Evolutionary conservation across 208 protist genomes (phyloP).

Genomic region (Cochliopodium minus): DNA sequence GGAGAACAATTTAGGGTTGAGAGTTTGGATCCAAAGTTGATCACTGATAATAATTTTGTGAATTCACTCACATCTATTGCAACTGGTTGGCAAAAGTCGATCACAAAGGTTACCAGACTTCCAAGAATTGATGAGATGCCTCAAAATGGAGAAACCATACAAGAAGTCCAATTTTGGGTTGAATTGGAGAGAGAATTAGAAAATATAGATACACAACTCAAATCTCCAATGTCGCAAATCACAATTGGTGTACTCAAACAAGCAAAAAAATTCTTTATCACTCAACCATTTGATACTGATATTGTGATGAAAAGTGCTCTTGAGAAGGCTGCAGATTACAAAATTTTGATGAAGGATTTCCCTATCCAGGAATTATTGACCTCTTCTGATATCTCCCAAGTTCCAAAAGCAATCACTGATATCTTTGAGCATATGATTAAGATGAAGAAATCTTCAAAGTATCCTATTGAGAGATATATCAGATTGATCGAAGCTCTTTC

Average conservation of each 20-base stretch:
- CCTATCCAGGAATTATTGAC: slow-evolving; percentile 40
- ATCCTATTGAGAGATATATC: not conserved
- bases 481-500: slow-evolving; percentile 29
- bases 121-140: not conserved
- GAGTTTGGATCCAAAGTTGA: too few relatives aligned
- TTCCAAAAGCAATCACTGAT: slow-evolving; percentile 23
- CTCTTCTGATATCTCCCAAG: slow-evolving; percentile 27
- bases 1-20: too few relatives aligned
- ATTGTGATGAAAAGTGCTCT: not conserved
- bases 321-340: slow-evolving; percentile 3
- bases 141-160: not conserved
- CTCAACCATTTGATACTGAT: not conserved
- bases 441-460: slow-evolving; percentile 9
- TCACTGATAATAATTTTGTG: too few relatives aligned
- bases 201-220: not conserved
- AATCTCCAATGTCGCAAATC: not conserved
- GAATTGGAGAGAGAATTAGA: not conserved
- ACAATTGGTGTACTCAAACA: not conserved
- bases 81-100: not conserved
- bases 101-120: not conserved
- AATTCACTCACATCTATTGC: not conserved
- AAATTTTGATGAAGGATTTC: slow-evolving; percentile 44
- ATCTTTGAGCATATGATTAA: slow-evolving; percentile 30
- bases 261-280: not conserved
- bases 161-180: slow-evolving; percentile 11